Base-by-base conservation (phyloP, 2,329 filamentous ascomycete genomes). In the Tothia fuscella region DNA sequence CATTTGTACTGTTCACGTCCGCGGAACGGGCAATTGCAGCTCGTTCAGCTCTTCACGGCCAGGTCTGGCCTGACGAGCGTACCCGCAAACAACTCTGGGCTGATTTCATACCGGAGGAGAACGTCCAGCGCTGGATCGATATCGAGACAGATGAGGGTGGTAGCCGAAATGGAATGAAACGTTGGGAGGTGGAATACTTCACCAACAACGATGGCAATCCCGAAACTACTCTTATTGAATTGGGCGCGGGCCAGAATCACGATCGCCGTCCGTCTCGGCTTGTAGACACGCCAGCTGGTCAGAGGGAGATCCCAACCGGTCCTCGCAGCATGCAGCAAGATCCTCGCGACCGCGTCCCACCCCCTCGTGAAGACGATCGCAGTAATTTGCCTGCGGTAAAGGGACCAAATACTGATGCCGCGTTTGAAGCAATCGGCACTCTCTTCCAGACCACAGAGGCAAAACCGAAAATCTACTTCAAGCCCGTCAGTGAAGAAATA, bases 1-100 rank as follows among this genome's bases (percentile, higher is more conserved):
- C 86, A 6, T 83, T 95, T 54, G 81, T 80, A 28, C 66, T 75
- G 19, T 89, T 96, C 56, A 65, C 68, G 33, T 80, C 70, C 34
- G 66, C 77, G 7, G 67, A 78, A 3, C 79, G 82, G 3, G 91
- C 91, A 3, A 77, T 80, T 0, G 74, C 85, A 17, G 87, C 84
- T 6, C 81, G 89, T 37, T 72, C 76, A 7, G 72, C 74, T 2
- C 67, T 96, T 2, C 89, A 98, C 60, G 75, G 78, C 44, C 73
- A 72, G 17, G 73, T 87, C 26, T 96, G 88, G 85, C 76, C 87
- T 45, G 89, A 41, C n/a, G 44, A 96, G 62, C 77, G 80, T 45
- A 83, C 80, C 50, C 74, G 91, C 24, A 93, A 91, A 57, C 71
- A 78, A 1, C 70, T 96, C 1, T 93, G 81, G 74, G 84, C 85